Base-by-base conservation (phyloP, 176 grass and related monocot species). In the Eragrostis nindensis region DNA sequence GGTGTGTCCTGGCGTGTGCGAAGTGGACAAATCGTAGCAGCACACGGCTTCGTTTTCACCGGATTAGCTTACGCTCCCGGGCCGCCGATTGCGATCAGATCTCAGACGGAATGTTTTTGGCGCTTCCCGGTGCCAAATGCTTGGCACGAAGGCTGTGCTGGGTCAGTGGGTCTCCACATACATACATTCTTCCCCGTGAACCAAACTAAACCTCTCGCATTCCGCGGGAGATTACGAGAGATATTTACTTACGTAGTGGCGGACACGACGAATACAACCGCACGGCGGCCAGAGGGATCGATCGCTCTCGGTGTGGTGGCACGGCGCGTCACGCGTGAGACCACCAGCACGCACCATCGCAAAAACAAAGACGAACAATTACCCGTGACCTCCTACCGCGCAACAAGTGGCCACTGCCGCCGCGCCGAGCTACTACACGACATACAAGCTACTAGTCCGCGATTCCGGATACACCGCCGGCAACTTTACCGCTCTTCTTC, bases 331-430 rank as follows among this genome's bases (percentile, higher is more conserved):
- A n/a, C 18, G 27, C 1, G 50, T 19, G 71, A 71, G 54, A 25
- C 11, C 76, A 24, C 50, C 50, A 53, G 19, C 5, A 67, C 44
- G 25, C 75, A 65, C 12, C 65, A 79, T 14, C 39, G 22, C 36
- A 61, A 80, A 68, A 62, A 60, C 53, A 62, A 77, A 70, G 62
- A 74, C 24, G 53, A 52, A 52, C 70, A 75, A 4, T 73, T 59
- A 83, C 40, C 5, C 55, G 18, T 30, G 40, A 12, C 84, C 59
- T 80, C 26, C 52, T 32, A n/a, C 50, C 62, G 43, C 57, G 62
- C 36, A 76, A 46, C 76, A 89, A 89, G 70, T 76, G 76, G 65
- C 68, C 45, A 7, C 32, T 36, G 32, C 32, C 32, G 32, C 32
- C 2, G 32, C 32, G 32, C 32, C 32, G 55, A 55, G 38, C 16